Base-by-base conservation (phyloP, 2,329 filamentous ascomycete species). In the Penicillium oxalicum region DNA sequence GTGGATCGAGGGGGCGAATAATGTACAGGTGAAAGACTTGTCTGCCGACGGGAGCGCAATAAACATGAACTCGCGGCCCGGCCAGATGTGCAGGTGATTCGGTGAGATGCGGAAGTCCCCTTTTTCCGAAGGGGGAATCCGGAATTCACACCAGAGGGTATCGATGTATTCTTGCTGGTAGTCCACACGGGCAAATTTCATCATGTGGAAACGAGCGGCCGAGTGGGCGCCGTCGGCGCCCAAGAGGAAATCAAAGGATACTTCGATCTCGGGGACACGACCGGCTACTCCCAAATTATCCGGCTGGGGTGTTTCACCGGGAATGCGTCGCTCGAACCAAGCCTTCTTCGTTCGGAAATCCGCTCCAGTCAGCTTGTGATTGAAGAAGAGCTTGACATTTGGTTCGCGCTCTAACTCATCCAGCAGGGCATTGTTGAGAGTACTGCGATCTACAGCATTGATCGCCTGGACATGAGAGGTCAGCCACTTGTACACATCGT, bases 51-150 rank as follows among this genome's bases (percentile, higher is more conserved):
- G 91, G 38, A 98, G 91, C 13, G 93, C 94, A 63, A 98, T 98
- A 71, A 98, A 98, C 94, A 98, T 97, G 62, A 93, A 91, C 37
- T 91, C 83, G 60, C 84, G 84, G 29, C 88, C 90, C 0, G 93
- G 93, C 93, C 93, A 98, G 65, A 98, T 98, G 69, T 98, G 93
- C 1, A 98, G 77, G 65, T 97, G 91, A 61, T 96, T 88, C 1
- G 90, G 89, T 0, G 89, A 93, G 58, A 97, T 93, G 41, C 78
- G 77, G 65, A 94, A 97, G 40, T 77, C 73, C 24, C 75, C 74
- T 26, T 63, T 59, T 6, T 66, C 55, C 0, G 69, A 63, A 9
- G 87, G 77, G 18, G 80, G 75, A 52, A 98, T 89, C 43, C 83
- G 83, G 65, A 98, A 97, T 65, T 98, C 93, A 68, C 91, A 97